phyloP scores from a whole-genome alignment of 805 yeast genomes.

The Saccharomycopsis fibuligera region DNA sequence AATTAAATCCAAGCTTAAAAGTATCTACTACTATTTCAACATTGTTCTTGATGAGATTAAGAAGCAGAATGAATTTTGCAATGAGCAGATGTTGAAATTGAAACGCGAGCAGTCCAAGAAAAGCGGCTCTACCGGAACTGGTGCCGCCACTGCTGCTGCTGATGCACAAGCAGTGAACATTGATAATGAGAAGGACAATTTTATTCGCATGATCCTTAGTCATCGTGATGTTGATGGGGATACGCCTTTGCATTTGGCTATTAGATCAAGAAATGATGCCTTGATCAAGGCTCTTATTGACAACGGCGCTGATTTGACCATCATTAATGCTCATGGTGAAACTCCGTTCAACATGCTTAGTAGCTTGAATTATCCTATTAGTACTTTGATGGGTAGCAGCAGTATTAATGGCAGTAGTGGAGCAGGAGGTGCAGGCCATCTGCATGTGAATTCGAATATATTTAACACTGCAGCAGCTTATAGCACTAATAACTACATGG shows the following conservation, averaged over 20 bases:
- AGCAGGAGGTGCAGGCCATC: no score
- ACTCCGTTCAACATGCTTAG: conserved; percentile 24
- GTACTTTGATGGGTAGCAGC: background rate
- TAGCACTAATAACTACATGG: background rate
- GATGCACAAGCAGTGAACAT: background rate
- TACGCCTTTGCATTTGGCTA: conserved; percentile 78
- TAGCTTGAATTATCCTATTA: background rate
- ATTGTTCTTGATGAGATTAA: conserved; percentile 33
- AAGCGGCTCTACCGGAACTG: background rate
- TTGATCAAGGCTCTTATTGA: conserved; percentile 38
- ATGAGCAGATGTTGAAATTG: conserved; percentile 16
- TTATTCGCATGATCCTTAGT: conserved; percentile 55
- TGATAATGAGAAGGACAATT: conserved; percentile 28
- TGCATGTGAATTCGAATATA: background rate
- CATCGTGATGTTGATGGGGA: conserved; percentile 80
- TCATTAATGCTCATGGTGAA: conserved; percentile 24
- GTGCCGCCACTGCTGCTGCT: background rate
- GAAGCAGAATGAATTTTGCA: conserved; percentile 16
- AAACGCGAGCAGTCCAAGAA: conserved; percentile 1
- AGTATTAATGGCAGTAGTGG: background rate
- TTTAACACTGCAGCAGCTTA: background rate
- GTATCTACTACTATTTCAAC: conserved; percentile 51
- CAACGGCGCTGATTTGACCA: conserved; percentile 34
- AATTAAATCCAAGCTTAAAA: conserved; percentile 40
- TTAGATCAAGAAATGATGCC: conserved; percentile 43